phyloP scores from a whole-genome alignment of 306 rosid species.

The Quercus alba region DNA sequence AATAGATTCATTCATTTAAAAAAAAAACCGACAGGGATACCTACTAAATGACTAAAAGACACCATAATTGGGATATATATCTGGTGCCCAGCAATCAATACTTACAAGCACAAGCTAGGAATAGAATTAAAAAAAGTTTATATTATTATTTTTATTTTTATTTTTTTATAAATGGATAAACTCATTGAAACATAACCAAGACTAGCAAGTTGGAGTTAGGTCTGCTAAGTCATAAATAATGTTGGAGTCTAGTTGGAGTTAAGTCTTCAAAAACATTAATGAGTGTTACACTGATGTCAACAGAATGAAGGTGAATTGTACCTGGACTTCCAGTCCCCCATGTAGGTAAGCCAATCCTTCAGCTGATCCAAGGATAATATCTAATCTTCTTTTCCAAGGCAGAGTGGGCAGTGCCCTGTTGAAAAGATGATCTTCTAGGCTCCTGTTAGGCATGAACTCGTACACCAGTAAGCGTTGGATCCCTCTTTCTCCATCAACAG shows the following conservation, averaged over 20 bases:
- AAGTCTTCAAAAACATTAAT: not conserved
- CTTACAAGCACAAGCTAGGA: not conserved
- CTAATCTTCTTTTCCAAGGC: constrained; percentile 75
- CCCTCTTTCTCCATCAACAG: constrained; percentile 66
- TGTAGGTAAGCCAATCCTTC: constrained; percentile 86
- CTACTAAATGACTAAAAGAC: not conserved
- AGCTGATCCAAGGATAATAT: constrained; percentile 85
- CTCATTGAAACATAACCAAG: not conserved
- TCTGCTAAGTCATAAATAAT: too few relatives aligned
- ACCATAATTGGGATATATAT: not conserved
- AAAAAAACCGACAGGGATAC: not conserved
- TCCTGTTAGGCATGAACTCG: constrained; percentile 81
- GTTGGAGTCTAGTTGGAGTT: not conserved
- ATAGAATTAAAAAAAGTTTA: not conserved
- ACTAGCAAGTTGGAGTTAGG: not conserved
- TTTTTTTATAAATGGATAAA: not conserved
- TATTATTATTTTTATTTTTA: too few relatives aligned
- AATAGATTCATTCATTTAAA: not conserved
- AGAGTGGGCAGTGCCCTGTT: constrained; percentile 42
- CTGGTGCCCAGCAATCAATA: not conserved
- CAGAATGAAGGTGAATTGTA: constrained; percentile 19
- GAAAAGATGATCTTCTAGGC: constrained; percentile 90
- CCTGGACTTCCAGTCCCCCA: constrained; percentile 77
- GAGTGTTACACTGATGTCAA: not conserved
- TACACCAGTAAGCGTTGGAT: constrained; percentile 82